These are phyloP conservation scores for Aspergillus spinulosporus DNA, from an alignment of 2,329 filamentous ascomycete species.

Conservation along the genomic window DNA sequence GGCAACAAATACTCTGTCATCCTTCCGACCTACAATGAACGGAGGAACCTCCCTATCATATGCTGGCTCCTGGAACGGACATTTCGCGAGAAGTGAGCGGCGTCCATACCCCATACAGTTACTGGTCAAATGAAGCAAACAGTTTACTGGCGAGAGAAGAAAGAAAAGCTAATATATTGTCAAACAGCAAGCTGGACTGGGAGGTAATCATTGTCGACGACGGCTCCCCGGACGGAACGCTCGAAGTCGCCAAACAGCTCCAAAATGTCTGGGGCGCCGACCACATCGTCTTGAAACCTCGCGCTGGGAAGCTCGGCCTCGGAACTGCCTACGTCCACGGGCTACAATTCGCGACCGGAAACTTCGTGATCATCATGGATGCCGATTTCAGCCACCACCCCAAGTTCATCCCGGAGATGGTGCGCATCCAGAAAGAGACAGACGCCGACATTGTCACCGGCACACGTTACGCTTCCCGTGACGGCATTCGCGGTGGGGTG, in stretches of 20 bases:
- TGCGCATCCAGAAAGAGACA: conserved; percentile 71
- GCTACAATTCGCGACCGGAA: conserved; percentile 83
- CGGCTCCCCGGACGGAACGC: conserved; percentile 92
- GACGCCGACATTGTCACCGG: conserved; percentile 97
- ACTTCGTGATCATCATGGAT: conserved; percentile 99
- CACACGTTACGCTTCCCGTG: conserved; percentile 83
- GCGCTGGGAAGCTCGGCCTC: conserved; percentile 93
- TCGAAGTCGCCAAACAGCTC: conserved; percentile 85
- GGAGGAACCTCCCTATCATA: conserved; percentile 93
- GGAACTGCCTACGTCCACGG: conserved; percentile 96
- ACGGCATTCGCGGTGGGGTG: conserved; percentile 66
- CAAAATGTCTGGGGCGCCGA: conserved; percentile 75
- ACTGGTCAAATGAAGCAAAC: neutral
- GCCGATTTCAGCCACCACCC: conserved; percentile 99
- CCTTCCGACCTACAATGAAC: conserved; percentile 97
- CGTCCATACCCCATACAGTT: neutral
- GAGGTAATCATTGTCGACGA: conserved; percentile 98
- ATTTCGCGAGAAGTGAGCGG: neutral
- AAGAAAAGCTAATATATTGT: neutral
- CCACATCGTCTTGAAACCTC: conserved; percentile 80
- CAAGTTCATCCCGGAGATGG: conserved; percentile 97
- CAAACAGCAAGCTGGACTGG: conserved; percentile 81
- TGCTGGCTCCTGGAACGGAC: conserved; percentile 79
- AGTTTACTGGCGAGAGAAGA: neutral
- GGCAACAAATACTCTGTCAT: conserved; percentile 93